These are phyloP conservation scores for Puccinia polysora DNA, from an alignment of 1,284 basidiomycete genomes.

Conservation along the genomic window DNA sequence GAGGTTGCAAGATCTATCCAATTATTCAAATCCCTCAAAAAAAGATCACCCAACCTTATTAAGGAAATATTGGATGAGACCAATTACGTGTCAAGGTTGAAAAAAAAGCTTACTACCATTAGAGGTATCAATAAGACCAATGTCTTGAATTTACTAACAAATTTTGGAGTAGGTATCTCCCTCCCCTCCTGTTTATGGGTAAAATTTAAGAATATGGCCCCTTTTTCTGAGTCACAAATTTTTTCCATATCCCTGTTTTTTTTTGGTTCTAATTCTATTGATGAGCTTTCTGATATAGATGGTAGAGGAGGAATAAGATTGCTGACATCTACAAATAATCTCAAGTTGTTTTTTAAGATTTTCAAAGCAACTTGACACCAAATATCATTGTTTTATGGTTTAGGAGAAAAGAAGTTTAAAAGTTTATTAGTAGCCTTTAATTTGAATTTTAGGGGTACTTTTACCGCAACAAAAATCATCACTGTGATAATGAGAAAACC, in stretches of 20 bases:
- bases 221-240: no score
- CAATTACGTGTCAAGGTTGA: constrained; percentile 76
- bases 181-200: neutral
- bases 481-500: no score
- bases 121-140: constrained; percentile 97
- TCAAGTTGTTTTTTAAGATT: constrained; percentile 76
- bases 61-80: constrained; percentile 86
- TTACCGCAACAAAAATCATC: no score
- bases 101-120: constrained; percentile 77
- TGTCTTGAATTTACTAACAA: constrained; percentile 81
- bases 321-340: constrained; percentile 2
- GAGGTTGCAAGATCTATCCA: constrained; percentile 88
- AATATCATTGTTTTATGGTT: constrained; percentile 77
- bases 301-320: neutral
- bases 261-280: no score
- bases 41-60: constrained; percentile 86
- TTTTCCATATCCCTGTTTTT: no score
- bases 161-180: constrained; percentile 71
- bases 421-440: constrained; percentile 58
- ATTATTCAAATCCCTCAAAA: constrained; percentile 87
- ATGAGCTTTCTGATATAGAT: neutral
- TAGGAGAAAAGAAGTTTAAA: constrained; percentile 89
- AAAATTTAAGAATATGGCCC: no score
- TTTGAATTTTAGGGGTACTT: constrained; percentile 56
- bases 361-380: constrained; percentile 68